Evolutionary conservation across 139 green algal species (phyloP), one percentile per base, ranked within the genome.

Genomic region (Ettlia oleoabundans): DNA sequence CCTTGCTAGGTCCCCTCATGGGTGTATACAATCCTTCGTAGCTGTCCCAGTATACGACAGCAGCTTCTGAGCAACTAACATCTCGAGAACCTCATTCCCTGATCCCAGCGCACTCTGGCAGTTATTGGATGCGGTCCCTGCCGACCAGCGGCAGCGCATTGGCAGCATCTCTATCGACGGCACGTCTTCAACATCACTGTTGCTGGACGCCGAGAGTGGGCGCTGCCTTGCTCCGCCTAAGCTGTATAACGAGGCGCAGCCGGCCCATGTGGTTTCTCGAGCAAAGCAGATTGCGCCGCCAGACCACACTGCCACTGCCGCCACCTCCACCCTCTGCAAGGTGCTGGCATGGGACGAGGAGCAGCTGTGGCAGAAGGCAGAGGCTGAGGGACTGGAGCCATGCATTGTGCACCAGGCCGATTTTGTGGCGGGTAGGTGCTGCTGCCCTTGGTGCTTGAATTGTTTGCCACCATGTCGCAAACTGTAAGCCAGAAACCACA

Each of bases 311-410:
- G 91, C 91, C 19, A 89, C 87, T 1, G 91, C 94, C 1, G 80
- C 90, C 65, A 98, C 95, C 35, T 97, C 93, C 41, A 95, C 95
- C 0, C 89, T 98, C 47, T 94, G 88, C 88, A 98, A 98, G 87
- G 81, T 98, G 26, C 72, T 97, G 40, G 84, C 84, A 0, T 98
- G 94, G 93, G 87, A 95, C 76, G 47, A 83, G 18, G 80, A 68
- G 4, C 90, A 86, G 18, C 68, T 64, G 28, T 89, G 85, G 84
- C 83, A 92, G 81, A n/a, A 41, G 66, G 63, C 52, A 3, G 51
- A 67, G 35, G 43, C 53, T 37, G 42, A 33, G 32, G 88, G 87
- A 0, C 38, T 10, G 22, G 2, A 75, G 22, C 90, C 90, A 3
- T 55, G 76, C 7, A 75, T 98, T 40, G 72, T 96, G 80, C 93